phyloP scores from a whole-genome alignment of 495 filamentous ascomycete species.

The Rusavskia elegans region DNA sequence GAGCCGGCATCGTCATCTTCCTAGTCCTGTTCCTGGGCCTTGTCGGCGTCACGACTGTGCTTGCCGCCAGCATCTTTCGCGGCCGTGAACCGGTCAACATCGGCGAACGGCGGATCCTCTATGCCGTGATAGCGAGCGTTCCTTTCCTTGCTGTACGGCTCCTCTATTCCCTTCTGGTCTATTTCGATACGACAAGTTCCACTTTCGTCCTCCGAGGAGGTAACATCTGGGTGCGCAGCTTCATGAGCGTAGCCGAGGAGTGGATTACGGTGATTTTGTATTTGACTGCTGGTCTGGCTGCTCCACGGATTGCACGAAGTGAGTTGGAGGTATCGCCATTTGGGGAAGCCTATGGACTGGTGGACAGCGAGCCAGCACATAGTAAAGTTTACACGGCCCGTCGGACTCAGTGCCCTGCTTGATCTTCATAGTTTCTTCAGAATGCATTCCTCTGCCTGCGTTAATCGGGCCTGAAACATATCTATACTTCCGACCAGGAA shows the following conservation, averaged over 20 bases:
- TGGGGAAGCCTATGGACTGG: too few species aligned
- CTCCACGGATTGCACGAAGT: neutral
- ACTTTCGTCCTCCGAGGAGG: neutral
- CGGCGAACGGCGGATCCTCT: slow-evolving; percentile 2
- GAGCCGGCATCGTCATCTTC: slow-evolving; percentile 8
- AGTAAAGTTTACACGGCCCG: too few species aligned
- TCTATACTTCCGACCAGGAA: too few species aligned
- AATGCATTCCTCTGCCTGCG: too few species aligned
- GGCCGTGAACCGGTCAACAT: neutral
- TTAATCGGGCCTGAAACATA: too few species aligned
- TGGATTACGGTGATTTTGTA: slow-evolving; percentile 7
- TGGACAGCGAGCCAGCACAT: too few species aligned
- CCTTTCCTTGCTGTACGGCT: slow-evolving; percentile 8
- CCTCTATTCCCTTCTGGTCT: slow-evolving; percentile 4
- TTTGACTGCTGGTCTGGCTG: slow-evolving; percentile 1
- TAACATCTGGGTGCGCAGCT: neutral
- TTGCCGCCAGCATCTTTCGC: neutral
- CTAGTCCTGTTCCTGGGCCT: slow-evolving; percentile 6
- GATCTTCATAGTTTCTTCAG: too few species aligned
- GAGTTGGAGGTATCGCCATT: too few species aligned
- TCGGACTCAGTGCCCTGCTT: too few species aligned
- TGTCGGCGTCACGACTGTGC: neutral
- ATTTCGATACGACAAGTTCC: slow-evolving; percentile 5
- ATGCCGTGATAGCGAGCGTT: slow-evolving; percentile 2
- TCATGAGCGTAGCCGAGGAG: slow-evolving; percentile 9